These are phyloP conservation scores for Chamaecyparis obtusa DNA, from an alignment of 75 land plant species.

Conservation along the genomic window DNA sequence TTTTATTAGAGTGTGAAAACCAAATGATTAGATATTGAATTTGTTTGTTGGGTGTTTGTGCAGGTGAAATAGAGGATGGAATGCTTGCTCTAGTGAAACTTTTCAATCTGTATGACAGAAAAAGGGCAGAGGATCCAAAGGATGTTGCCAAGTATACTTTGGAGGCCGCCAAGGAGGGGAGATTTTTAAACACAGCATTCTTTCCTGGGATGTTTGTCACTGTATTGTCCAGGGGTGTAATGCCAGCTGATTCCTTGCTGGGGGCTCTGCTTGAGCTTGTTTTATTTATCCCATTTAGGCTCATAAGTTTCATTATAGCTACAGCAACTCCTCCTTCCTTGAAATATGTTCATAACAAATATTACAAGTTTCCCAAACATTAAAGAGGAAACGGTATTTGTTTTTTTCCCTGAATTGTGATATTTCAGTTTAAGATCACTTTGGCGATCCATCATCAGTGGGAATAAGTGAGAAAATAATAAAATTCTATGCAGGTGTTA, in stretches of 20 bases:
- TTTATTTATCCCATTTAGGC: not conserved
- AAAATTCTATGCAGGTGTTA: too few relatives aligned
- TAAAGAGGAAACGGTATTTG: not conserved
- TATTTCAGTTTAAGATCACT: too few relatives aligned
- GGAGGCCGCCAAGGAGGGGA: slow-evolving; percentile 20
- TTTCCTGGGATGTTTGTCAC: not conserved
- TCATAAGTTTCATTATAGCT: slow-evolving; percentile 13
- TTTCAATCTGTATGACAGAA: slow-evolving; percentile 9
- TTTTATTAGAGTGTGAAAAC: not conserved
- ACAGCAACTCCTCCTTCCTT: not conserved
- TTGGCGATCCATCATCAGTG: too few relatives aligned
- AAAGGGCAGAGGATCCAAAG: slow-evolving; percentile 13
- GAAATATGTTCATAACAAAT: not conserved
- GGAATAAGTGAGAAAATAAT: too few relatives aligned
- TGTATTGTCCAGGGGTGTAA: slow-evolving; percentile 16
- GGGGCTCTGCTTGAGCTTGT: slow-evolving; percentile 18
- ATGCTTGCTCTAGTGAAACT: slow-evolving; percentile 2
- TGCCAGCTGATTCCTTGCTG: slow-evolving; percentile 24
- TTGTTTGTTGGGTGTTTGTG: not conserved
- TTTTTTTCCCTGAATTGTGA: not conserved
- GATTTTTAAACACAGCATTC: slow-evolving; percentile 9
- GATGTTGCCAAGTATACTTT: slow-evolving; percentile 21
- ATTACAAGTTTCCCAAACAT: not conserved
- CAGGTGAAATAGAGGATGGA: not conserved
- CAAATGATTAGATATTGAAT: not conserved